These are phyloP conservation scores for Astraeus odoratus DNA, from an alignment of 768 basidiomycete genomes.

Conservation along the genomic window DNA sequence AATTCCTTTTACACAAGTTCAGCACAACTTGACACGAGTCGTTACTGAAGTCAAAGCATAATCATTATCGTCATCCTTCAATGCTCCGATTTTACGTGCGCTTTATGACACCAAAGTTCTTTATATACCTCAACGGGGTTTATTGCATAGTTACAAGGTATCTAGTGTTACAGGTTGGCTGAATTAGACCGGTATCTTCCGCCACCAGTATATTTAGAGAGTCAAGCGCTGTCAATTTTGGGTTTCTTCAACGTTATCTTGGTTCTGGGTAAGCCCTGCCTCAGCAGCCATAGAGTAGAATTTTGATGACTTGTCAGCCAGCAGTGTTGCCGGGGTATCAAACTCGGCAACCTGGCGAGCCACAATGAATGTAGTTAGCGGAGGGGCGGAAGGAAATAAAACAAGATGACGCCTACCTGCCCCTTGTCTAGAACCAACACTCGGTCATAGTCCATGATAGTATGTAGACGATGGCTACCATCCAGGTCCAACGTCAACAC, in stretches of 20 bases:
- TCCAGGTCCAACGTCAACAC: not conserved
- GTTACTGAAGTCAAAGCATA: too few relatives aligned
- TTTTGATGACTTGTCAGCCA: conserved; percentile 48
- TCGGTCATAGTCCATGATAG: conserved; percentile 74
- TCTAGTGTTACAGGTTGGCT: too few relatives aligned
- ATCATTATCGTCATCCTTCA: too few relatives aligned
- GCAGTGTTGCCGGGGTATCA: conserved; percentile 59
- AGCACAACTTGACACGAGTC: too few relatives aligned
- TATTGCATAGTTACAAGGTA: too few relatives aligned
- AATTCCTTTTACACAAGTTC: too few relatives aligned
- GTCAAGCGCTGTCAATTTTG: not conserved
- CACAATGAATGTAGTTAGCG: conserved; percentile 3
- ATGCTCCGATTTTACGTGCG: too few relatives aligned
- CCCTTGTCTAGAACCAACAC: conserved; percentile 81
- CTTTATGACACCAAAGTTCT: too few relatives aligned
- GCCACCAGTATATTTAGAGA: too few relatives aligned
- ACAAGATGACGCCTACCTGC: conserved; percentile 33
- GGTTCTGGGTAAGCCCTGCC: conserved; percentile 40
- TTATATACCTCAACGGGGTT: too few relatives aligned
- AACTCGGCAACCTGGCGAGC: conserved; percentile 61
- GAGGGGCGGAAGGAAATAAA: not conserved
- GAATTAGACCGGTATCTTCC: too few relatives aligned
- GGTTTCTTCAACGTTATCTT: not conserved
- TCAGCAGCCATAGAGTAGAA: conserved; percentile 63
- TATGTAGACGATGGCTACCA: conserved; percentile 77